Evolutionary conservation across 192 early-diverging fungal species (phyloP).

Genomic region (Entrophospora sp.): DNA sequence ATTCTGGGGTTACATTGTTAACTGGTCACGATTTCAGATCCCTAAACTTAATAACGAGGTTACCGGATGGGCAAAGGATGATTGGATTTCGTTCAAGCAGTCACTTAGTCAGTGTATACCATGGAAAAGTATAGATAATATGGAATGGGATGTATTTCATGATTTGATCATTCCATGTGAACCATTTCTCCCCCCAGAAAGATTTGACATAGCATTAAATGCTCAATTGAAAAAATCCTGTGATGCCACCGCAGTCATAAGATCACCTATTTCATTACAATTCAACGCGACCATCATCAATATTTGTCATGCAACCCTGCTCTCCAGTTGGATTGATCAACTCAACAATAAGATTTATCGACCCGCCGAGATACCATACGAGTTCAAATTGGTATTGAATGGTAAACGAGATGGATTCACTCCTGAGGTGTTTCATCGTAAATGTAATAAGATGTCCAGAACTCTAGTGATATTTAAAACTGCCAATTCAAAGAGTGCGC

Average conservation of each 20-base stretch:
- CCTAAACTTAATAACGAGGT: background rate
- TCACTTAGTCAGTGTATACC: background rate
- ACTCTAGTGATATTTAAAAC: background rate
- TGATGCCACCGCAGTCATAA: background rate
- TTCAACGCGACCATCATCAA: background rate
- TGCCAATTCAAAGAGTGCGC: background rate
- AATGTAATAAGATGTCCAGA: background rate
- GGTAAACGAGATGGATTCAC: background rate
- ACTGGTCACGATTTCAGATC: background rate
- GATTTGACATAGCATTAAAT: background rate
- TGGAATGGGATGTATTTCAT: background rate
- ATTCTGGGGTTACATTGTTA: background rate
- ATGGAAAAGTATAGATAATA: background rate
- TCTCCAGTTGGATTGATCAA: constrained; percentile 3
- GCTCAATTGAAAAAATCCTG: background rate
- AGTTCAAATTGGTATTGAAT: background rate
- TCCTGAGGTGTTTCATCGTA: background rate
- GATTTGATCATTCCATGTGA: constrained; percentile 5
- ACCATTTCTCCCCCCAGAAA: background rate
- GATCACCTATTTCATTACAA: background rate
- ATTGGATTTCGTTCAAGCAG: background rate
- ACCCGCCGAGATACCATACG: background rate
- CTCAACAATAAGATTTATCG: background rate
- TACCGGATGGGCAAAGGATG: background rate
- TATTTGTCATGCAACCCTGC: constrained; percentile 4